Evolutionary conservation across 2,329 filamentous ascomycete species (phyloP), one percentile per base, ranked within the genome.

Genomic region (Macrophomina pseudophaseolina): DNA sequence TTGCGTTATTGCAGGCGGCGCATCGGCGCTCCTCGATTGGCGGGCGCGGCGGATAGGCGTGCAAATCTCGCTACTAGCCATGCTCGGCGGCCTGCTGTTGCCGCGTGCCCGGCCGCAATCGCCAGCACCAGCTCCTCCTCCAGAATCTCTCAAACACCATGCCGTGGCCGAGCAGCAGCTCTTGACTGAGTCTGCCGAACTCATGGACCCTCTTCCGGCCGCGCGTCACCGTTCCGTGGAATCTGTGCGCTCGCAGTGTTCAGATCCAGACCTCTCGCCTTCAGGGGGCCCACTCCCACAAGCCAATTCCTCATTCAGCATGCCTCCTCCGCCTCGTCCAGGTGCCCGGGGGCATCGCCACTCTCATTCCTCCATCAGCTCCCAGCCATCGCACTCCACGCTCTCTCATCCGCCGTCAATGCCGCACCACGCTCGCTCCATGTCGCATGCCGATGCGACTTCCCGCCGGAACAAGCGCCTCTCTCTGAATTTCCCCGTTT

Each of bases 401-500:
- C 67, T 72, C 71, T 65, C 71, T 69, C 70, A 68, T 44, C 68
- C 70, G 38, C 68, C 69, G 32, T 67, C 69, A 49, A 67, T 56
- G 48, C 68, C 70, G 69, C 46, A 38, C 32, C 77, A 76, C 67
- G 76, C 76, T 59, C 73, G 71, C 68, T 74, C 74, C 33, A 72
- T 73, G 71, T 76, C 76, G 62, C 74, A 75, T 66, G 71, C 74
- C 66, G 76, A 78, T 71, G 68, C 75, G 49, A 70, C 74, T 65
- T 69, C 74, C 5, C 67, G 72, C 54, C 74, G 78, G 66, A 72
- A 74, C 70, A 84, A 84, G 68, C 80, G 83, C 65, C 76, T 83
- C 66, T 84, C 81, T 23, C 72, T 84, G 62, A 81, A 81, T 49
- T 83, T 84, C 67, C 83, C 83, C 35, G 80, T 84, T 53, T 80